A percentile compares a stretch with the other conserved stretches of the same genome.
phyloP scores from a whole-genome alignment of 129 eudicot species.

The Flaveria linearis region DNA sequence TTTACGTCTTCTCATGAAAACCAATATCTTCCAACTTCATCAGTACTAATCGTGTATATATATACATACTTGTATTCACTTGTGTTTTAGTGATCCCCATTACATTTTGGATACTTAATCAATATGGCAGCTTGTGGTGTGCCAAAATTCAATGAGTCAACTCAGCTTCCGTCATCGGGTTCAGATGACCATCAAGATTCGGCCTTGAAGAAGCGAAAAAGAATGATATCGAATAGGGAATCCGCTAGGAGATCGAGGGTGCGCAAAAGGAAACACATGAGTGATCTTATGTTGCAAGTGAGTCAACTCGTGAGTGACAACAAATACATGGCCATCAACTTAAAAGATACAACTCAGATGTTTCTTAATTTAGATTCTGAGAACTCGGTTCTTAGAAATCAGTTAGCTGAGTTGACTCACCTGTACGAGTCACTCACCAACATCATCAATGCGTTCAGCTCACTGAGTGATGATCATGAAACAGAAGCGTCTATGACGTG shows the following conservation, averaged over 20 bases:
- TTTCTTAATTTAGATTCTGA: constrained; percentile 55
- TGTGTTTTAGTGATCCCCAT: not conserved
- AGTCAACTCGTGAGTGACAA: constrained; percentile 60
- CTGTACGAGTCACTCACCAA: constrained; percentile 54
- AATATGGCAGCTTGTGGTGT: constrained; percentile 41
- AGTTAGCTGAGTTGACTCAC: constrained; percentile 60
- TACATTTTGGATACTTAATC: constrained; percentile 15
- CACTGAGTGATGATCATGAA: not conserved
- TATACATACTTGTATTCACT: not conserved
- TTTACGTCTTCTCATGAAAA: constrained; percentile 66
- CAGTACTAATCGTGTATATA: not conserved
- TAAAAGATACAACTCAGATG: constrained; percentile 43
- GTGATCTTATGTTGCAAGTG: constrained; percentile 48
- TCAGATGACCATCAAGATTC: constrained; percentile 31
- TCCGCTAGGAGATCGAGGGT: constrained; percentile 76
- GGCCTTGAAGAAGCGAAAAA: constrained; percentile 56
- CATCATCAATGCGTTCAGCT: constrained; percentile 39
- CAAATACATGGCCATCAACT: constrained; percentile 37
- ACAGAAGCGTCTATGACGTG: constrained; percentile 21
- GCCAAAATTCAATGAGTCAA: constrained; percentile 34
- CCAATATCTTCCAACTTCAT: not conserved
- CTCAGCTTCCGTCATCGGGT: constrained; percentile 25
- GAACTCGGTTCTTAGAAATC: constrained; percentile 69
- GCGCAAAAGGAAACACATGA: constrained; percentile 59
- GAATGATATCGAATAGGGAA: constrained; percentile 74